Evolutionary conservation across 2,329 filamentous ascomycete genomes (phyloP).

Genomic region (Cladobotryum mycophilum): DNA sequence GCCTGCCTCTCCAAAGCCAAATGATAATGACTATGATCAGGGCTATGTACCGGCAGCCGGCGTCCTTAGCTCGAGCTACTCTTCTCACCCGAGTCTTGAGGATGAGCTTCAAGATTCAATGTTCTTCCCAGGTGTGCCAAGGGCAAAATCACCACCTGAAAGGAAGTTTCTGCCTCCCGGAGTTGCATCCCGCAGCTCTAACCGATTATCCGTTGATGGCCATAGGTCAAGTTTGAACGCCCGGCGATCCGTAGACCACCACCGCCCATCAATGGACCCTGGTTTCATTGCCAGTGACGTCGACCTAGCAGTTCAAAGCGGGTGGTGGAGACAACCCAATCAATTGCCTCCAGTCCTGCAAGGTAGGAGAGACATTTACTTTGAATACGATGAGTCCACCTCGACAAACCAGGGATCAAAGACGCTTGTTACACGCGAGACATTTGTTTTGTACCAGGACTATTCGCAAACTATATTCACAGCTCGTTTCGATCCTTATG

Average conservation of each 20-base stretch:
- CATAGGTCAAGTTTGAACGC: conserved; percentile 34
- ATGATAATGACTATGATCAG: conserved; percentile 66
- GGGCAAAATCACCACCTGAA: conserved; percentile 39
- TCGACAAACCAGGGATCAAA: conserved; percentile 64
- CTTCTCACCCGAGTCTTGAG: conserved; percentile 10
- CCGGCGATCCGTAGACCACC: conserved; percentile 65
- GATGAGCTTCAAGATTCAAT: conserved; percentile 36
- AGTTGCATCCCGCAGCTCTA: conserved; percentile 17
- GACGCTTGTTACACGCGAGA: conserved; percentile 66
- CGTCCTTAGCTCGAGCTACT: conserved; percentile 19
- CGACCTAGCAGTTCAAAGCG: conserved; percentile 65
- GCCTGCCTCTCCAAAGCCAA: conserved; percentile 27
- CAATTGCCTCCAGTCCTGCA: conserved; percentile 76
- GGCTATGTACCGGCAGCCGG: conserved; percentile 39
- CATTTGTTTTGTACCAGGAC: conserved; percentile 88
- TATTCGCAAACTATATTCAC: conserved; percentile 93
- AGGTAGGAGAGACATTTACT: conserved; percentile 73
- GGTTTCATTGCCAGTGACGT: conserved; percentile 85
- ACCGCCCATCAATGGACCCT: conserved; percentile 67
- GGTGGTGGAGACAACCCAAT: conserved; percentile 84
- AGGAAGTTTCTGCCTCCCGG: conserved; percentile 39
- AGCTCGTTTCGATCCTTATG: conserved; percentile 68
- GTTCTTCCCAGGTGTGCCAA: conserved; percentile 43
- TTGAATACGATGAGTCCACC: conserved; percentile 73
- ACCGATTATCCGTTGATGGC: conserved; percentile 30